Evolutionary conservation across 345 rosid genomes (phyloP).

Genomic region (Kandelia obovata): DNA sequence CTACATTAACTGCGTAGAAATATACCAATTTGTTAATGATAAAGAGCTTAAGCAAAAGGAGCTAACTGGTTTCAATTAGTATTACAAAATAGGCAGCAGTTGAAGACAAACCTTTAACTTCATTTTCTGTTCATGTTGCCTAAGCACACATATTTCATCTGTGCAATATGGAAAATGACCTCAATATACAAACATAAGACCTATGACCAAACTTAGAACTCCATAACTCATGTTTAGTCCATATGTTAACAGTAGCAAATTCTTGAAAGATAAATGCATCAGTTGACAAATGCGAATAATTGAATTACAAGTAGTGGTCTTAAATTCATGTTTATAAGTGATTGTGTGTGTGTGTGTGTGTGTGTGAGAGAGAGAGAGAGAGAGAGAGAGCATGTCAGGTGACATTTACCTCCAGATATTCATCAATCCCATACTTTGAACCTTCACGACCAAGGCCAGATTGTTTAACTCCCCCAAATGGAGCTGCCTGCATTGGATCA

Average conservation of each 20-base stretch:
- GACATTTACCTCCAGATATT: slow-evolving; percentile 70
- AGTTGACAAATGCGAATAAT: background rate
- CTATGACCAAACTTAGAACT: too few relatives aligned
- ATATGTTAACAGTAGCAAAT: background rate
- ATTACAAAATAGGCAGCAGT: background rate
- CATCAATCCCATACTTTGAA: slow-evolving; percentile 95
- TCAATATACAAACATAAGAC: background rate
- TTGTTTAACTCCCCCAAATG: slow-evolving; percentile 94
- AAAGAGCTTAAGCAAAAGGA: background rate
- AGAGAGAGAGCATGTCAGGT: background rate
- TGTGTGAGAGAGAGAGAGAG: background rate
- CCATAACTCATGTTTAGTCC: too few relatives aligned
- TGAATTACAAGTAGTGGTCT: background rate
- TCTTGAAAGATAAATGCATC: background rate
- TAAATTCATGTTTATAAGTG: background rate
- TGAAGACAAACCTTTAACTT: slow-evolving; percentile 21
- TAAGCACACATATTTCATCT: slow-evolving; percentile 78
- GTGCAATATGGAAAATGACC: slow-evolving; percentile 21
- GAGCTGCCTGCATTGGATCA: slow-evolving; percentile 66
- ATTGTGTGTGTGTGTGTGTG: background rate
- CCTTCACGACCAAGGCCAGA: slow-evolving; percentile 98
- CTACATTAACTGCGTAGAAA: slow-evolving; percentile 1
- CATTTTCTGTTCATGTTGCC: slow-evolving; percentile 77
- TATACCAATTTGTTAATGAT: background rate
- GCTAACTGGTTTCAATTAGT: background rate